Percentiles rank a stretch among this genome's conserved stretches.
Evolutionary conservation across 495 filamentous ascomycete species (phyloP).

Genomic region (Coniosporium apollinis): DNA sequence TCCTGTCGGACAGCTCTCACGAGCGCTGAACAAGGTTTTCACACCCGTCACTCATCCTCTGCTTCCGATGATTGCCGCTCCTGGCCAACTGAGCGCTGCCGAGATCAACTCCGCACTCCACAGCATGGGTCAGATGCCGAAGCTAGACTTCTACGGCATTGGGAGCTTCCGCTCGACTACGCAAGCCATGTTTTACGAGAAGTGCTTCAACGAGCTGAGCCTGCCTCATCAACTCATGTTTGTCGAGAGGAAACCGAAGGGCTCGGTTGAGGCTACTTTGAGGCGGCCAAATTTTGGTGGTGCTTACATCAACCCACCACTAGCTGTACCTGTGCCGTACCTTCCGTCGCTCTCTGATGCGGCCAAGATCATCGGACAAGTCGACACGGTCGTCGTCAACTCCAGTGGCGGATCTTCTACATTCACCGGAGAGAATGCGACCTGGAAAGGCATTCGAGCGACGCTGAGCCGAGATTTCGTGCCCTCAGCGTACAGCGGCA

Average conservation of each 20-base stretch:
- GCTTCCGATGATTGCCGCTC: slow-evolving; percentile 67
- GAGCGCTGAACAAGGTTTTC: slow-evolving; percentile 66
- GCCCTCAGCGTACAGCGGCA: slow-evolving; percentile 58
- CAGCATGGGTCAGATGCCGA: slow-evolving; percentile 63
- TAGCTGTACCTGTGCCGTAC: slow-evolving; percentile 34
- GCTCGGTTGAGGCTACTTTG: slow-evolving; percentile 46
- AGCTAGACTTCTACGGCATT: slow-evolving; percentile 63
- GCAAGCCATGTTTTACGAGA: slow-evolving; percentile 70
- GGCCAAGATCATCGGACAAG: slow-evolving; percentile 54
- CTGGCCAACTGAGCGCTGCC: slow-evolving; percentile 65
- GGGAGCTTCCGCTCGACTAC: slow-evolving; percentile 53
- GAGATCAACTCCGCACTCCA: slow-evolving; percentile 67
- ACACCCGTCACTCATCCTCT: slow-evolving; percentile 75
- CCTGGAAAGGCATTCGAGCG: slow-evolving; percentile 68
- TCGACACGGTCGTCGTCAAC: slow-evolving; percentile 61
- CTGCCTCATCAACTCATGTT: slow-evolving; percentile 64
- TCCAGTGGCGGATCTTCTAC: slow-evolving; percentile 16
- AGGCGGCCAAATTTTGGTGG: slow-evolving; percentile 59
- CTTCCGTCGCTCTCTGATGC: slow-evolving; percentile 54
- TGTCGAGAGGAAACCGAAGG: slow-evolving; percentile 51
- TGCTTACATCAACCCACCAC: slow-evolving; percentile 57
- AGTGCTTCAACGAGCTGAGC: slow-evolving; percentile 74
- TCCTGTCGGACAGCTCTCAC: slow-evolving; percentile 62
- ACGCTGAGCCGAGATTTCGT: slow-evolving; percentile 67
- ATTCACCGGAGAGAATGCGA: slow-evolving; percentile 60